A percentile compares a stretch with the other conserved stretches of the same genome.
Evolutionary conservation across 2,329 filamentous ascomycete genomes (phyloP).

Genomic region (Alternaria arborescens): DNA sequence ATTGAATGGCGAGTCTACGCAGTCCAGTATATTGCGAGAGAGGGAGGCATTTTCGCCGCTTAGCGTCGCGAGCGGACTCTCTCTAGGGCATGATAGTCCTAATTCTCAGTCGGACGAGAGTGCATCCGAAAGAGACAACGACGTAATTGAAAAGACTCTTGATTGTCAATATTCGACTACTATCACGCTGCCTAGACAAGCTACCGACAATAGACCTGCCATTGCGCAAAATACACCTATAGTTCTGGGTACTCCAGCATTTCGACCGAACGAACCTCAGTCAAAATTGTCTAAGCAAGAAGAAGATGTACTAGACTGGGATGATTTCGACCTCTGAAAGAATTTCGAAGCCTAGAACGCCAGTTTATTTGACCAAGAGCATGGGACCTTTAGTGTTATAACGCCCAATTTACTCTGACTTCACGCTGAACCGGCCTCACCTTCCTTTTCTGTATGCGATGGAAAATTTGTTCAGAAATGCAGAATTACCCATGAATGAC

Average conservation of each 20-base stretch:
- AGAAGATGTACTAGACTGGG: background rate
- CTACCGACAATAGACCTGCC: background rate
- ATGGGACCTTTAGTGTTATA: background rate
- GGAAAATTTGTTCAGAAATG: background rate
- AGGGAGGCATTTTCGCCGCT: background rate
- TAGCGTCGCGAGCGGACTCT: background rate
- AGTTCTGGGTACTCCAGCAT: background rate
- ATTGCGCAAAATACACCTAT: background rate
- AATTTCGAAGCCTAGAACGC: background rate
- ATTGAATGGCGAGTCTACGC: background rate
- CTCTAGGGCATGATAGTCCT: background rate
- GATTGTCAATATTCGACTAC: background rate
- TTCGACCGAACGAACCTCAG: background rate
- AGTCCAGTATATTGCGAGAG: background rate
- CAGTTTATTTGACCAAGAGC: background rate
- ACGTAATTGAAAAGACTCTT: background rate
- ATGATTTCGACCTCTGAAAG: background rate
- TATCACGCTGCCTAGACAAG: background rate
- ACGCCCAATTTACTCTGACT: background rate
- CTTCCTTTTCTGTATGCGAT: background rate
- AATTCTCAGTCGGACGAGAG: background rate
- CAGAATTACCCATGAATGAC: background rate
- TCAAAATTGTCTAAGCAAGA: background rate
- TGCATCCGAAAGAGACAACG: background rate
- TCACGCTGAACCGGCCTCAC: background rate